These are phyloP conservation scores for Clausena lansium DNA, from an alignment of 345 rosid genomes.

Conservation along the genomic window DNA sequence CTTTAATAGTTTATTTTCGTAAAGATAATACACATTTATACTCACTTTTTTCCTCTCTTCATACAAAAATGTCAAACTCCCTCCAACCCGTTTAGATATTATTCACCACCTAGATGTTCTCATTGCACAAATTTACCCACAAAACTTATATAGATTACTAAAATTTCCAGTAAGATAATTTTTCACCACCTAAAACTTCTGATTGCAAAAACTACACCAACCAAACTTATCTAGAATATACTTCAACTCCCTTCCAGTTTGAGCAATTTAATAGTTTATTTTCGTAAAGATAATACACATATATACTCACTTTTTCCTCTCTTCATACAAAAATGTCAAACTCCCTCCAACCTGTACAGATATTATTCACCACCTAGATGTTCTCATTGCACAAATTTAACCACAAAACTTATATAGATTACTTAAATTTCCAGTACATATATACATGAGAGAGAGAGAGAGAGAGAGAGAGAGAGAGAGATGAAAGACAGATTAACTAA, in stretches of 20 bases:
- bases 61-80: neutral
- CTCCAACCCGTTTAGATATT: neutral
- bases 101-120: neutral
- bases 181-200: conserved; percentile 1
- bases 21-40: too few species aligned
- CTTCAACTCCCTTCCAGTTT: neutral
- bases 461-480: neutral
- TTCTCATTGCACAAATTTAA: neutral
- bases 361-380: neutral
- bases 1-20: too few species aligned
- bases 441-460: neutral
- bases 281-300: too few species aligned
- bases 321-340: neutral
- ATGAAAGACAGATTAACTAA: neutral
- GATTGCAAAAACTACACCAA: neutral
- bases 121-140: neutral
- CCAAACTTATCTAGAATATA: neutral
- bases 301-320: too few species aligned
- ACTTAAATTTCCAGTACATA: neutral
- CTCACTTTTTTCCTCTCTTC: too few species aligned
- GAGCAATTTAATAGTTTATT: too few species aligned
- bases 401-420: neutral
- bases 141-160: neutral
- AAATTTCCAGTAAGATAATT: neutral
- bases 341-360: neutral